Conservation (phyloP, 2,329 filamentous ascomycete genomes). For the Myotisia sp. region DNA sequence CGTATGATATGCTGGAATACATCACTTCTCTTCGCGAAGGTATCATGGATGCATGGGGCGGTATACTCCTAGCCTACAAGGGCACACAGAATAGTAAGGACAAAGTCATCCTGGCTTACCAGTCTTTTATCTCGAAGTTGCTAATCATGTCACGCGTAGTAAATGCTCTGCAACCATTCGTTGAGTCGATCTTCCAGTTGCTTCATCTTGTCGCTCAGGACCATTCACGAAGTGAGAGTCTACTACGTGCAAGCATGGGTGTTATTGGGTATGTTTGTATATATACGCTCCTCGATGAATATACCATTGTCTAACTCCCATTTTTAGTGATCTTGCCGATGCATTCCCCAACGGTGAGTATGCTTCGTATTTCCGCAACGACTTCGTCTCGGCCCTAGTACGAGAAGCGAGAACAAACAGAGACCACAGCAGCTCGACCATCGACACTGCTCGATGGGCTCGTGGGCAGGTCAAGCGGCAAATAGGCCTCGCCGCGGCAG, state of each 20-base stretch:
- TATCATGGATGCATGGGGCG: constrained; percentile 98
- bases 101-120: neutral
- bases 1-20: constrained; percentile 94
- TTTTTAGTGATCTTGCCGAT: constrained; percentile 70
- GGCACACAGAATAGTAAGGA: constrained; percentile 35
- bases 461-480: constrained; percentile 96
- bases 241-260: constrained; percentile 91
- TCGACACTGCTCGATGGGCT: constrained; percentile 92
- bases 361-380: constrained; percentile 67
- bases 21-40: constrained; percentile 87
- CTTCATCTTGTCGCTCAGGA: constrained; percentile 69
- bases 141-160: constrained; percentile 33
- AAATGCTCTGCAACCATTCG: constrained; percentile 57
- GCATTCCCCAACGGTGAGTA: constrained; percentile 86
- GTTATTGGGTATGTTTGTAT: constrained; percentile 65
- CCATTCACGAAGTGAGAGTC: constrained; percentile 73
- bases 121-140: too few relatives aligned
- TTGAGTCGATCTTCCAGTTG: constrained; percentile 75
- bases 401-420: constrained; percentile 83
- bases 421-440: constrained; percentile 70
- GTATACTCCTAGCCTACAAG: constrained; percentile 91
- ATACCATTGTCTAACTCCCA: constrained; percentile 5
- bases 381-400: constrained; percentile 81
- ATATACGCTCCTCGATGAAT: constrained; percentile 1
- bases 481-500: constrained; percentile 25